These are phyloP conservation scores for Amauroascus verrucosus DNA, from an alignment of 2,329 filamentous ascomycete species.

Conservation along the genomic window DNA sequence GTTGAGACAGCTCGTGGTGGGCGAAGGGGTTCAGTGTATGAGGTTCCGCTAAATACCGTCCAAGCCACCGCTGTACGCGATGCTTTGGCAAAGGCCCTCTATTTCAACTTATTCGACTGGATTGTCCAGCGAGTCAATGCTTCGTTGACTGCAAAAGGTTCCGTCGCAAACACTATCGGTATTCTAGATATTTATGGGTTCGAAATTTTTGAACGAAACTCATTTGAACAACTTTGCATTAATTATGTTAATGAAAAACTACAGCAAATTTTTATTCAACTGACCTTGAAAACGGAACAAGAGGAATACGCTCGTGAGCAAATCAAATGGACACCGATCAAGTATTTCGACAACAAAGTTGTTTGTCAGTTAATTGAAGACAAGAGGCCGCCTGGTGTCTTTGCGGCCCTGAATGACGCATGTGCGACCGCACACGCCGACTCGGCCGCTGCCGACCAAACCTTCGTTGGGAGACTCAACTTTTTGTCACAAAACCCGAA, in stretches of 20 bases:
- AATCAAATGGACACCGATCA: constrained; percentile 98
- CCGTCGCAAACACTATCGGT: constrained; percentile 74
- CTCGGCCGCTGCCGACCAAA: constrained; percentile 84
- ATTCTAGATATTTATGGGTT: constrained; percentile 99
- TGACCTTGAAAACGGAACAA: constrained; percentile 92
- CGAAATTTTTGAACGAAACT: constrained; percentile 98
- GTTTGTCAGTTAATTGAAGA: constrained; percentile 96
- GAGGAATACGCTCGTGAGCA: constrained; percentile 93
- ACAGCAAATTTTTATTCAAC: constrained; percentile 97
- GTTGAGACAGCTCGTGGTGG: constrained; percentile 61
- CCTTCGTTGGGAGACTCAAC: constrained; percentile 87
- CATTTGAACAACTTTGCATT: constrained; percentile 97
- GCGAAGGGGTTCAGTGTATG: constrained; percentile 56
- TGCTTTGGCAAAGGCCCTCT: constrained; percentile 88
- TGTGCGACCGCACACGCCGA: constrained; percentile 98
- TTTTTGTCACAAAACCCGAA: constrained; percentile 79
- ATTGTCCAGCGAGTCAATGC: constrained; percentile 87
- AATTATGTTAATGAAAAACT: constrained; percentile 99
- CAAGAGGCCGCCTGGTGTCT: constrained; percentile 77
- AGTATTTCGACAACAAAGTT: constrained; percentile 99
- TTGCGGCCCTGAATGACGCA: constrained; percentile 92
- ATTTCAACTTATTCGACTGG: constrained; percentile 97
- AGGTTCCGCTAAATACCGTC: constrained; percentile 71
- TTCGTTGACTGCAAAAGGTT: constrained; percentile 68
- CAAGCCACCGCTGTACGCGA: constrained; percentile 83